Evolutionary conservation across 108 stramenopile species (phyloP), one percentile per base, ranked within the genome.

Genomic region (Cyclostephanos invisitatus): DNA sequence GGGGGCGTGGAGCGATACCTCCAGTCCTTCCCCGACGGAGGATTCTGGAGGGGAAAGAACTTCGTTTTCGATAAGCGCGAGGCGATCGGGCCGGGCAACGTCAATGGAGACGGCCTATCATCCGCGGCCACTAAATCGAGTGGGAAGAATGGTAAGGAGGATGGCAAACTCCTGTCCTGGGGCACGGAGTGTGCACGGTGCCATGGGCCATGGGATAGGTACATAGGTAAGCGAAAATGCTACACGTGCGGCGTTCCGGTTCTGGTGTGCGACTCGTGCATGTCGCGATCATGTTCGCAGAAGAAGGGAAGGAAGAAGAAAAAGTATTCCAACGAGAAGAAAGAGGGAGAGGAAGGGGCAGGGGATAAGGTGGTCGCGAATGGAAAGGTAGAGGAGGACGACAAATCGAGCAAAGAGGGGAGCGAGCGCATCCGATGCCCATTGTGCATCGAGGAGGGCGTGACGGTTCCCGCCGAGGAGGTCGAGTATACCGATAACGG

Each of bases 61-160:
- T 92, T 93, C 73, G 89, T 91, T 0, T 95, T 96, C 72, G 96
- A 96, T 68, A 94, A 94, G 69, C 85, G 96, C 18, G 94, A 94
- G 67, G 92, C 94, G 6, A 81, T 96, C 28, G 68, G 84, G 48
- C 91, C 82, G 6, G 85, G 86, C 7, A 89, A 93, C 72, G 58
- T 80, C 27, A 83, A 90, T 54, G 93, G 96, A 1, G 92, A 91
- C 63, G 95, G 95, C 28, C 91, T 92, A 24, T 87, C 93, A 17
- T 55, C 91, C 5, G 37, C 59, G 28, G 64, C 50, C 28, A 56
- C 32, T 32, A 32, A 4, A 3, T 32, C 32, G 32, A 32, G 38
- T 5, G 78, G 64, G 42, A 80, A 83, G 67, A 46, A 20, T 36
- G 20, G 49, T 29, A 54, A 72, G 66, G 64, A 77, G n/a, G 46